phyloP scores from a whole-genome alignment of 768 basidiomycete genomes.

The Mrakia blollopis region DNA sequence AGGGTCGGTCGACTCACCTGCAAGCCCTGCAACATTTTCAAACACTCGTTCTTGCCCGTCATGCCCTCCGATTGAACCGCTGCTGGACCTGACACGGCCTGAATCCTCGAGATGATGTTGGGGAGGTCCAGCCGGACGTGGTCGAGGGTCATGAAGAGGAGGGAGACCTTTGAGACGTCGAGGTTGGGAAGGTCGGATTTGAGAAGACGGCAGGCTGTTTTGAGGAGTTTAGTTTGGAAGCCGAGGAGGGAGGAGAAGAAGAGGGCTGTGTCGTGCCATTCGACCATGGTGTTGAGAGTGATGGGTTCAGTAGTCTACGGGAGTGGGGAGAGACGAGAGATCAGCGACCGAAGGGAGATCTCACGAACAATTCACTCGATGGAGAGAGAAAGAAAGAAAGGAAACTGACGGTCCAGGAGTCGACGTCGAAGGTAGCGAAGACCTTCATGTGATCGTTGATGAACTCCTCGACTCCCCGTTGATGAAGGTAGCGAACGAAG shows the following conservation, averaged over 20 bases:
- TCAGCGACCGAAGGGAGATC: background rate
- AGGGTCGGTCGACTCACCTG: background rate
- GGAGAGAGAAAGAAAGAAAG: background rate
- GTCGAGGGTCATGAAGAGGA: slow-evolving; percentile 3
- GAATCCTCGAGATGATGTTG: background rate
- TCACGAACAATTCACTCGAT: background rate
- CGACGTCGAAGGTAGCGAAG: slow-evolving; percentile 4
- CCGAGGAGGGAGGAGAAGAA: slow-evolving; percentile 5
- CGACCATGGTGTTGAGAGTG: background rate
- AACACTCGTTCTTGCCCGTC: background rate
- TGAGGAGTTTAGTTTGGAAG: slow-evolving; percentile 1
- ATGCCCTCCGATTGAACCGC: background rate
- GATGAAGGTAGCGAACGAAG: slow-evolving; percentile 12
- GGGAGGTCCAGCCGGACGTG: background rate
- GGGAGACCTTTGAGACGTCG: background rate
- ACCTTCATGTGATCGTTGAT: slow-evolving; percentile 13
- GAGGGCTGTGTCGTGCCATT: background rate
- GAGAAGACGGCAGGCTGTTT: background rate
- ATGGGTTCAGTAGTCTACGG: background rate
- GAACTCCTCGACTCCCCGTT: slow-evolving; percentile 1
- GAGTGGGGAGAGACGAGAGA: background rate
- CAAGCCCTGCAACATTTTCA: background rate
- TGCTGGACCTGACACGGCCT: background rate
- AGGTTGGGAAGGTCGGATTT: background rate
- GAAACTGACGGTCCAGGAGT: background rate